Evolutionary conservation across 345 rosid genomes (phyloP).

Genomic region (Brassica juncea): DNA sequence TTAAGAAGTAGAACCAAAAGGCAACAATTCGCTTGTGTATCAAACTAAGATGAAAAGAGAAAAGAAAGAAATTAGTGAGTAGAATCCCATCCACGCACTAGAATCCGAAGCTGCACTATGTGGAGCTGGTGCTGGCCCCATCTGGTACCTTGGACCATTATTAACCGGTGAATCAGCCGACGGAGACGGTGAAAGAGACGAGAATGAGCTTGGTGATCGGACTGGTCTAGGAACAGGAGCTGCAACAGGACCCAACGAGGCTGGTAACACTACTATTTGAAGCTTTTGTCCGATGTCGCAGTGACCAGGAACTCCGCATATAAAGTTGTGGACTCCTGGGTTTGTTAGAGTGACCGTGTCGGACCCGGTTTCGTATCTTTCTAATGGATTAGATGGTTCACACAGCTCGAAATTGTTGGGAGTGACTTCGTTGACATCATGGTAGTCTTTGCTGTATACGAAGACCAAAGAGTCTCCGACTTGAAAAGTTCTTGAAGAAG

Average conservation of each 20-base stretch:
- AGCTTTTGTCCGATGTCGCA: not conserved
- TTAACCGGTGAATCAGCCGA: not conserved
- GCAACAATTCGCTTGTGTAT: not conserved
- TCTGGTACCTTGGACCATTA: not conserved
- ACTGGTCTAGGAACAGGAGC: not conserved
- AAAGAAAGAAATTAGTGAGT: not conserved
- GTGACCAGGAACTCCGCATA: not conserved
- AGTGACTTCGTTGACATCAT: not conserved
- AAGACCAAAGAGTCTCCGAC: not conserved
- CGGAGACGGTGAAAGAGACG: not conserved
- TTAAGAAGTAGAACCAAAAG: not conserved
- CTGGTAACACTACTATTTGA: not conserved
- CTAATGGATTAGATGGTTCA: not conserved
- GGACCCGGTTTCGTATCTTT: not conserved
- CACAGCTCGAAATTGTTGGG: not conserved
- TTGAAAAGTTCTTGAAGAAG: not conserved
- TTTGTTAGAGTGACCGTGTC: not conserved
- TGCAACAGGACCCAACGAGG: not conserved
- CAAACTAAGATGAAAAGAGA: not conserved
- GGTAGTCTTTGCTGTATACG: not conserved
- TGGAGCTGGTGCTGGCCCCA: not conserved
- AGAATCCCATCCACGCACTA: not conserved
- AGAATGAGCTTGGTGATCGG: not conserved
- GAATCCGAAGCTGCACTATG: not conserved
- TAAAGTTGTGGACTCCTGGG: not conserved